These are phyloP conservation scores for Corchorus olitorius DNA, from an alignment of 345 rosid genomes.

Conservation along the genomic window DNA sequence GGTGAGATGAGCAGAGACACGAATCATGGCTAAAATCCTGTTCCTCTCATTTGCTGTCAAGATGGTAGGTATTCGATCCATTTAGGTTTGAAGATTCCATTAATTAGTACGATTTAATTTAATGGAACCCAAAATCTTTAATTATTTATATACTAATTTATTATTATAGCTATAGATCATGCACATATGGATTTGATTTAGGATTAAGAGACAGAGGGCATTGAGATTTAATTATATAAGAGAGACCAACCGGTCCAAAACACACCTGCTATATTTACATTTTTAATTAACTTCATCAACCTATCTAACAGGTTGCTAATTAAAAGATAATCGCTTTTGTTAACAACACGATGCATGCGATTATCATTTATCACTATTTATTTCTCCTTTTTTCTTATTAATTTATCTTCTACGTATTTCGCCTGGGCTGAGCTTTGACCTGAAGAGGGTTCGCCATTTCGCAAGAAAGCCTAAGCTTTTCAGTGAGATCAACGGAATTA, in stretches of 20 bases:
- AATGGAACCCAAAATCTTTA: not conserved
- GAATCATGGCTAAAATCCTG: not conserved
- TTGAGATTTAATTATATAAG: not conserved
- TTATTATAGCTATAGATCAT: not conserved
- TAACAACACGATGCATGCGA: not conserved
- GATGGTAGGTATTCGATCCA: not conserved
- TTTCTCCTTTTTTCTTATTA: not conserved
- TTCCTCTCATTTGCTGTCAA: not conserved
- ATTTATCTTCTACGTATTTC: not conserved
- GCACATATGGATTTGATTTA: no score
- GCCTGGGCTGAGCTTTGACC: slow-evolving; percentile 45
- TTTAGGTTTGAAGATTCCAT: not conserved
- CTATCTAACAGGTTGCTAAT: not conserved
- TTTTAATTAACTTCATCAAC: not conserved
- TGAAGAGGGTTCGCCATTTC: slow-evolving; percentile 78
- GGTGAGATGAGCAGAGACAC: not conserved
- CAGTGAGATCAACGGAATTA: slow-evolving; percentile 57
- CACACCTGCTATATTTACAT: slow-evolving; percentile 7
- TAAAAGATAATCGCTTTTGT: not conserved
- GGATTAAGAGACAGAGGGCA: not conserved
- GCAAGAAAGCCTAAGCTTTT: slow-evolving; percentile 64
- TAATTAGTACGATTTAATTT: not conserved
- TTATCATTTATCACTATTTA: not conserved
- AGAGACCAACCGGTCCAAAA: not conserved
- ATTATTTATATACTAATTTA: not conserved